Base-by-base conservation (phyloP, 805 yeast species). In the Ogataea populi-albae region DNA sequence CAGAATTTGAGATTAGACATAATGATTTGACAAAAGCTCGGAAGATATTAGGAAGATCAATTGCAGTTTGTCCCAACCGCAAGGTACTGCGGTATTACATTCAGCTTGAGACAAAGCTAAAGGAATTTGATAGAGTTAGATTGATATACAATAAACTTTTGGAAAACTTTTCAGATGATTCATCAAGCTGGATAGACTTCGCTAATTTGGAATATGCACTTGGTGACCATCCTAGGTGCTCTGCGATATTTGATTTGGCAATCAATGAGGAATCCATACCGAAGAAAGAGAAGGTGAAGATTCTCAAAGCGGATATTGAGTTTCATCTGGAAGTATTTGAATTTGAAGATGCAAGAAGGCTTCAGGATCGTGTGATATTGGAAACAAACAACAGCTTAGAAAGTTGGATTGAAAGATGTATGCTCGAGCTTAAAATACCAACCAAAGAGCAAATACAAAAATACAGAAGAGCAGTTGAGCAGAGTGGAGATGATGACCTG, bases 121-220 rank as follows among this genome's bases (percentile, higher is more conserved):
- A 83, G 23, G 93, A 88, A 49, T 84, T 84, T 67, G 94, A 83
- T 41, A 62, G 96, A 23, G 88, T 82, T 6, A 64, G 98, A 21
- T 77, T 65, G 54, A 52, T 93, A 3, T 87, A 77, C 54, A 85
- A 80, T 45, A 79, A 76, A 50, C 75, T 73, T 62, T 44, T 85
- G n/a, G 81, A 77, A 45, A 46, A 53, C 2, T 70, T 64, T 45
- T 70, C 79, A 0, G 38, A 45, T 3, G 42, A 65, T 6, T 51
- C 67, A 1, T 52, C 59, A 3, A 66, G 74, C 0, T 79, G 97
- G 81, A 50, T 73, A 3, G 69, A 71, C 4, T 88, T 77, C 61
- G 80, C 89, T 1, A 71, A 69, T 3, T 69, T 89, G 45, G 98
- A 91, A 57, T 65, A 62, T 33, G 65, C 65, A 17, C 56, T 86